phyloP scores from a whole-genome alignment of 2,329 filamentous ascomycete genomes.

The Fusarium sp. region DNA sequence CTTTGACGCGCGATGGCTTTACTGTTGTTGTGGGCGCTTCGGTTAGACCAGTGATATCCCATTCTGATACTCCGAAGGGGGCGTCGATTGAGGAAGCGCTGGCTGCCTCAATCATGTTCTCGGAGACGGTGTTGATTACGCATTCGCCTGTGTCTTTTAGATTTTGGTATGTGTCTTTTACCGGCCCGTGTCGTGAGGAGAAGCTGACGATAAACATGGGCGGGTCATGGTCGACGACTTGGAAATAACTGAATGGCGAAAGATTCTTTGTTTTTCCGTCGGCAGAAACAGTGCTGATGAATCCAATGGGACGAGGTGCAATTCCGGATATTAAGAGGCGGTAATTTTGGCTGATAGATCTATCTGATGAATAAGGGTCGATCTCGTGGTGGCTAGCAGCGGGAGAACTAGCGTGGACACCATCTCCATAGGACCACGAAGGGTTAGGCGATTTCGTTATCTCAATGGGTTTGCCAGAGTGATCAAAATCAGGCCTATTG shows the following conservation, averaged over 20 bases:
- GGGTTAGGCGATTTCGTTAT: constrained; percentile 57
- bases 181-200: constrained; percentile 58
- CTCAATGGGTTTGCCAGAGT: constrained; percentile 36
- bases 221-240: constrained; percentile 86
- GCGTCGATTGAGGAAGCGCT: constrained; percentile 83
- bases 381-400: constrained; percentile 73
- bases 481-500: constrained; percentile 46
- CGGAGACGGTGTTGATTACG: constrained; percentile 87
- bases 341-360: constrained; percentile 81
- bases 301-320: constrained; percentile 80
- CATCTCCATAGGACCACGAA: constrained; percentile 62
- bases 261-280: constrained; percentile 78
- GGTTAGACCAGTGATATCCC: constrained; percentile 83
- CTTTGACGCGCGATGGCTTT: constrained; percentile 78
- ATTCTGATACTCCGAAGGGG: constrained; percentile 82
- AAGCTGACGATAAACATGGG: constrained; percentile 80
- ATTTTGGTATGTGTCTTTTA: constrained; percentile 86
- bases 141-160: constrained; percentile 79
- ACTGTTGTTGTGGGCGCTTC: constrained; percentile 76
- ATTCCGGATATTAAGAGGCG: constrained; percentile 85
- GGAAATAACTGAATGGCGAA: constrained; percentile 89
- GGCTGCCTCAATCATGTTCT: constrained; percentile 87
- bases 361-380: constrained; percentile 79
- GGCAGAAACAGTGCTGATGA: constrained; percentile 64
- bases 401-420: constrained; percentile 43